Base-by-base conservation (phyloP, 2,329 filamentous ascomycete species). In the Thielaviopsis ethacetica region DNA sequence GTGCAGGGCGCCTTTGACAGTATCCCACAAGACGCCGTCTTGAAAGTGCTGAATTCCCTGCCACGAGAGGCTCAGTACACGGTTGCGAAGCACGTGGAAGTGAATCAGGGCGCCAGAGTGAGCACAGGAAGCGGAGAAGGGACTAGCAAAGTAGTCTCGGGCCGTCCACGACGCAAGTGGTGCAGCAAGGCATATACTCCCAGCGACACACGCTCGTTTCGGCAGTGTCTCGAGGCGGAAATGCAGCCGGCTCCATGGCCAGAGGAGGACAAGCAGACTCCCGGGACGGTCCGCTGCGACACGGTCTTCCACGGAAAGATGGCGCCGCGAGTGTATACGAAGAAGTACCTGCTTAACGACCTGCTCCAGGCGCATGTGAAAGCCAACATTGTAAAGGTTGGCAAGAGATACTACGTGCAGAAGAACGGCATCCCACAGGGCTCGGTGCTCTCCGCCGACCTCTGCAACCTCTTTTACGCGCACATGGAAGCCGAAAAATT, bases 401-500 rank as follows among this genome's bases (percentile, higher is more conserved):
- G 90, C 54, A 91, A 90, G 71, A 88, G 85, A 64, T 90, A 84
- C 68, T 96, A 93, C 68, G 81, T 88, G 24, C 93, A 98, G 68
- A 91, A 84, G 68, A 75, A 79, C 22, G 93, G 93, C 15, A 97
- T 98, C 47, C 91, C 93, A 0, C 93, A 98, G 69, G 93, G 93
- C 7, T 96, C 91, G 0, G 79, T 96, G 1, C 69, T 98, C 5
- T 96, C 91, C 0, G 87, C 85, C 51, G 76, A 90, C 49, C 76
- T 98, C 5, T 97, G 93, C 75, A 97, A 90, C 71, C 91, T 95
- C 71, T 96, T 97, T 70, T 98, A 98, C 67, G 91, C 88, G 5
- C 83, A 93, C 62, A 79, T 97, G 1, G 93, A 98, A 69, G 71
- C 71, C 6, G 76, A 82, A 26, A 73, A 84, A 15, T 74, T 97